A percentile compares a stretch with the other conserved stretches of the same genome.
Conservation (phyloP, 495 filamentous ascomycete genomes). For the Xylaria curta region DNA sequence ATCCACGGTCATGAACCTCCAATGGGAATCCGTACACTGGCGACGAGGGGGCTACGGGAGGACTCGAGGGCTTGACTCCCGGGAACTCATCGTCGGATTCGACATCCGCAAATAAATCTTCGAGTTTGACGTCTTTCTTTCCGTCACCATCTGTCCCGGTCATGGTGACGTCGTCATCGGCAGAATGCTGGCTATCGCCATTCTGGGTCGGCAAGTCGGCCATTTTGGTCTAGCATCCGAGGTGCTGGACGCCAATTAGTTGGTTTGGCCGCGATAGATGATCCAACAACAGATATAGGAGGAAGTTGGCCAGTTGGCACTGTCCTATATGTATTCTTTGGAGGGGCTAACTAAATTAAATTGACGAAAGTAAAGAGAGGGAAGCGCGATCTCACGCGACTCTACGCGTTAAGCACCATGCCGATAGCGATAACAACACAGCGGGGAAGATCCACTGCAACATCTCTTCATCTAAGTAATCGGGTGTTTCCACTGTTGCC, state of each 20-base stretch:
- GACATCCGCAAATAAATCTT: constrained; percentile 79
- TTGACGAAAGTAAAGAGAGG: neutral
- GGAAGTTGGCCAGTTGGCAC: neutral
- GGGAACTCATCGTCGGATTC: constrained; percentile 82
- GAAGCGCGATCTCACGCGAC: constrained; percentile 22
- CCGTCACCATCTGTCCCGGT: constrained; percentile 28
- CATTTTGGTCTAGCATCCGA: constrained; percentile 13
- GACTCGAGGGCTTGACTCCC: constrained; percentile 38
- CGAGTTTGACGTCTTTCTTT: constrained; percentile 68
- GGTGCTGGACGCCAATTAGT: neutral
- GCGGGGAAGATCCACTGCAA: neutral
- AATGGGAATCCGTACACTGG: constrained; percentile 38
- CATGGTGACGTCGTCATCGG: constrained; percentile 22
- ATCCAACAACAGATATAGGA: neutral
- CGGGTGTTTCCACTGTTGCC: constrained; percentile 34
- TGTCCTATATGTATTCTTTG: neutral
- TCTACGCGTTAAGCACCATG: constrained; percentile 21
- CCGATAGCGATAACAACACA: constrained; percentile 22
- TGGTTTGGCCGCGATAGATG: neutral
- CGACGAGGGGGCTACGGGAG: constrained; percentile 40
- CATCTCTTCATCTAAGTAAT: neutral
- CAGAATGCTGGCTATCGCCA: constrained; percentile 12
- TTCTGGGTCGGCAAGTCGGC: constrained; percentile 7
- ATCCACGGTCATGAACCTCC: neutral
- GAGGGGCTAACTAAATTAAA: constrained; percentile 8